Percentiles rank a stretch among this genome's conserved stretches.
These are phyloP conservation scores for Cetradonia linearis DNA, from an alignment of 495 filamentous ascomycete species.

Conservation along the genomic window DNA sequence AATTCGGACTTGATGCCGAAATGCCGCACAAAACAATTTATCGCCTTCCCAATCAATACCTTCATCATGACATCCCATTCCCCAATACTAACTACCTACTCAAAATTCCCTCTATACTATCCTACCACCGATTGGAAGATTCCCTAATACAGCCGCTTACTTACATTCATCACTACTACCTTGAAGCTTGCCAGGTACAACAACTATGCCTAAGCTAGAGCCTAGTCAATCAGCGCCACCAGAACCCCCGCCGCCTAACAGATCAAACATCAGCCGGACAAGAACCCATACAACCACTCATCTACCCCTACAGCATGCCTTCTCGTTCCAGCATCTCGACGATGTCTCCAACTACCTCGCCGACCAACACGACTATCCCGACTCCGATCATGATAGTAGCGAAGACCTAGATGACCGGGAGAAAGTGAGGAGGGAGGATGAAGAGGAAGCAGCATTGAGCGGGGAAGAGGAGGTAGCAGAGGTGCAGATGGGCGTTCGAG, in stretches of 20 bases:
- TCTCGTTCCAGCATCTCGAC: conserved; percentile 32
- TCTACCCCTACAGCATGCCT: conserved; percentile 22
- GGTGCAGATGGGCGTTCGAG: conserved; percentile 24
- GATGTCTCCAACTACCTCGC: conserved; percentile 33
- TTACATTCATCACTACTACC: not conserved
- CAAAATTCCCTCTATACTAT: not conserved
- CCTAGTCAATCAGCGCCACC: conserved; percentile 8
- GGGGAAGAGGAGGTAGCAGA: conserved; percentile 23
- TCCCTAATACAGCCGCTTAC: conserved; percentile 4
- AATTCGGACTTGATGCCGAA: not conserved
- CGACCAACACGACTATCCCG: conserved; percentile 4
- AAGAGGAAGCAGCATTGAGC: conserved; percentile 17
- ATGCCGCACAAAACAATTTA: not conserved
- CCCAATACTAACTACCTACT: not conserved
- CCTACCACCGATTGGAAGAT: not conserved
- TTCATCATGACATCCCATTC: not conserved
- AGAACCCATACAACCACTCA: not conserved
- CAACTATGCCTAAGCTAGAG: not conserved
- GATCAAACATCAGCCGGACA: not conserved
- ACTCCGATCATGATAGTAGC: not conserved
- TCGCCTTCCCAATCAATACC: not conserved
- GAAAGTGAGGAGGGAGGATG: conserved; percentile 17
- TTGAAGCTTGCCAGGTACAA: not conserved
- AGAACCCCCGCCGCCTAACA: not conserved
- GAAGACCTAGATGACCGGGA: conserved; percentile 14